Base-by-base conservation (phyloP, 352 stramenopile species). In the Globisporangium mamillatum region DNA sequence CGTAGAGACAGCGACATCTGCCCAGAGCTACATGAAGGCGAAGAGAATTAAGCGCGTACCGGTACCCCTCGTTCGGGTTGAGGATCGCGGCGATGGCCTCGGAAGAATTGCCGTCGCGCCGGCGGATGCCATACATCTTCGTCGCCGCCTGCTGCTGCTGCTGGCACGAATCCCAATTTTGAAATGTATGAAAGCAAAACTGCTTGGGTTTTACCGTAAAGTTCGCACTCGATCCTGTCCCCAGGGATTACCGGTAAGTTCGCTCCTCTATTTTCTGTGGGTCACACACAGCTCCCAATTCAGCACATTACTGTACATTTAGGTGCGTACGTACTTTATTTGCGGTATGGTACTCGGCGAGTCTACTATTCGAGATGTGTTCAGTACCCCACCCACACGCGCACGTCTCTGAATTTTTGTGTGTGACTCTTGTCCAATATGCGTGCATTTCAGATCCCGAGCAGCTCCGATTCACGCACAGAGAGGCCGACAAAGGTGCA, bases 101-200 rank as follows among this genome's bases (percentile, higher is more conserved):
- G n/a, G 82, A 90, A 16, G 82, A 80, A 72, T 91, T 93, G 63
- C 77, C 80, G 61, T 91, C 81, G 60, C 82, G 82, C 22, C 76
- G 79, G 12, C 85, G 82, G 71, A 80, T 84, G 60, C 79, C 77
- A 16, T 72, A 66, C 8, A 46, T 66, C 9, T 32, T 44, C 3
- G 18, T 6, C 1, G 2, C 22, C 52, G 53, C 25, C 20, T 32
- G 41, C 16, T 32, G 4, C 29, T 32, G 29, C 29, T 32, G 0
- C 32, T 50, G 41, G 6, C 41, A 50, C 41, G n/a, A 50, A 22
- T 50, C 41, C 20, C 48, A 55, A 55, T 44, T 65, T 65, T 56
- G 36, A 9, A 54, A 24, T 46, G 20, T 18, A 12, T 8, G 36
- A 54, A 60, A 52, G 44, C 44, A 52, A 59, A 60, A 34, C 46